Base-by-base conservation (phyloP, 148 eudicot genomes). In the Hydrangea macrophylla region DNA sequence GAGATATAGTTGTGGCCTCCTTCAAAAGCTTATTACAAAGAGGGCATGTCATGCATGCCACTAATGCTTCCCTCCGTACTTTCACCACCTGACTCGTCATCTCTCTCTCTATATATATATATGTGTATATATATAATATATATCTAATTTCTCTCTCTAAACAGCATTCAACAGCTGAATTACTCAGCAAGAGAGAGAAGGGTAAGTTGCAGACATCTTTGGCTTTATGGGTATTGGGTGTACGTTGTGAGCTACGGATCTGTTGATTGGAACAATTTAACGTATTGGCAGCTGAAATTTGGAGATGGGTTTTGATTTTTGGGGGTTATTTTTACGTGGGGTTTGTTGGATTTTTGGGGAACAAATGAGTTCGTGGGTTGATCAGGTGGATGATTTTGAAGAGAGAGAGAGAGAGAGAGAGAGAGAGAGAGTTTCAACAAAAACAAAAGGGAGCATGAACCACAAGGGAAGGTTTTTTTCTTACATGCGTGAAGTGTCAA, bases 11-110 rank as follows among this genome's bases (percentile, higher is more conserved):
- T 8, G 85, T 80, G 9, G 83, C 80, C 1, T 80, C 71, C 39
- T 36, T 75, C 54, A 81, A 70, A 12, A 88, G 81, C 68, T 82
- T 82, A 8, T 80, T 37, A 61, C 93, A 88, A 12, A 88, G 81
- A 53, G 93, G 88, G 63, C 93, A 88, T 73, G 84, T 88, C 86
- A 88, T 81, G 88, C 87, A 84, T 84, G 87, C 81, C 60, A 68
- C 79, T 11, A 87, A 15, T 58, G 71, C 63, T 48, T 79, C 85
- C 69, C 83, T 70, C 59, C 82, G 69, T 23, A 84, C 84, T 64
- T 70, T 80, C 63, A 78, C 87, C 42, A 84, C 69, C 44, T 82
- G 84, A 61, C 60, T 60, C 67, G 68, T 31, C 84, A 75, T 80
- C 55, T 20, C 26, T 53, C 45, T 70, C 73, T 48, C 57, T 60